A percentile compares a stretch with the other conserved stretches of the same genome.
These are phyloP conservation scores for Aspergillus sp. DNA, from an alignment of 2,329 filamentous ascomycete genomes.

Conservation along the genomic window DNA sequence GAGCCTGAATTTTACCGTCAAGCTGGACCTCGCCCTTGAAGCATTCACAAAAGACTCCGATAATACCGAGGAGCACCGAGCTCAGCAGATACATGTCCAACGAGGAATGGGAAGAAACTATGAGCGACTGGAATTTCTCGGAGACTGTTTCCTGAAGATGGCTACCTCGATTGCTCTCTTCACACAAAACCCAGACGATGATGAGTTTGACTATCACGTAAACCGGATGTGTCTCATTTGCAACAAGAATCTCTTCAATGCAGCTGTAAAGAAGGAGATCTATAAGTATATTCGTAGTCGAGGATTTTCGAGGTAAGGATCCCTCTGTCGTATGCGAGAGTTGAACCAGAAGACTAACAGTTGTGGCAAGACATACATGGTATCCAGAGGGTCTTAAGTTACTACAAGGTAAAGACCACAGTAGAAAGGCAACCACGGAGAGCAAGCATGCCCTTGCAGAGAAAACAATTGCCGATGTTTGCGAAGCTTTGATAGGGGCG, in stretches of 20 bases:
- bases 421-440: slow-evolving; percentile 46
- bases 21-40: slow-evolving; percentile 73
- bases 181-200: slow-evolving; percentile 70
- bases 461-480: slow-evolving; percentile 92
- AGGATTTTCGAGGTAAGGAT: slow-evolving; percentile 68
- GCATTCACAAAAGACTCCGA: slow-evolving; percentile 92
- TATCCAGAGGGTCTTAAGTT: slow-evolving; percentile 80
- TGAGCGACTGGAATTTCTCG: slow-evolving; percentile 88
- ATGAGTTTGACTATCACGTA: slow-evolving; percentile 87
- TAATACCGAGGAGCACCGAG: slow-evolving; percentile 71
- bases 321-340: neutral
- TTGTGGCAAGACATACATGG: slow-evolving; percentile 67
- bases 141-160: slow-evolving; percentile 94
- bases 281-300: slow-evolving; percentile 81
- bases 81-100: slow-evolving; percentile 71
- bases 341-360: slow-evolving; percentile 10
- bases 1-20: slow-evolving; percentile 64
- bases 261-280: slow-evolving; percentile 65
- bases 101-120: slow-evolving; percentile 92
- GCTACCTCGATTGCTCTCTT: slow-evolving; percentile 88
- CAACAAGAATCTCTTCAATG: slow-evolving; percentile 85
- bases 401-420: slow-evolving; percentile 68
- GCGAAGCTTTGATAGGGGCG: slow-evolving; percentile 90
- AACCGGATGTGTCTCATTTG: slow-evolving; percentile 88
- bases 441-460: slow-evolving; percentile 70